These are phyloP conservation scores for Phytophthora sp. DNA, from an alignment of 352 stramenopile species.

Conservation along the genomic window DNA sequence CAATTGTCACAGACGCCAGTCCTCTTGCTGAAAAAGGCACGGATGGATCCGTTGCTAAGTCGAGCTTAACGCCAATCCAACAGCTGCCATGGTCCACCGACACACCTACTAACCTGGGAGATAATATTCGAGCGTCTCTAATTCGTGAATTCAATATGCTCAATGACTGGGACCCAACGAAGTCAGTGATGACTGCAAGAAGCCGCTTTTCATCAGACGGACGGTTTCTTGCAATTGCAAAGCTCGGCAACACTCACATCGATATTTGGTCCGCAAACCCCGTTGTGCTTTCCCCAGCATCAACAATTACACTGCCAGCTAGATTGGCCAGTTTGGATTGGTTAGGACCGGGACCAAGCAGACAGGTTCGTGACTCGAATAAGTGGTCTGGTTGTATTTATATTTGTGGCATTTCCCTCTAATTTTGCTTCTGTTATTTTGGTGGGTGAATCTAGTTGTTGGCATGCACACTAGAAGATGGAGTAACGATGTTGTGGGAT, in stretches of 20 bases:
- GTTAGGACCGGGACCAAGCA: conserved; percentile 34
- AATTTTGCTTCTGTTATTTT: not conserved
- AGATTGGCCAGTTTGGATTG: conserved; percentile 35
- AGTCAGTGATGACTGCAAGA: conserved; percentile 37
- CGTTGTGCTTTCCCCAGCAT: conserved; percentile 19
- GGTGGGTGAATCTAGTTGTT: conserved; percentile 27
- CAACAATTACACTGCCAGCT: conserved; percentile 36
- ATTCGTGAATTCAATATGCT: conserved; percentile 49
- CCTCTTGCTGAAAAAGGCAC: not conserved
- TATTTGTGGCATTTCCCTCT: not conserved
- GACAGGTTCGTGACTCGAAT: conserved; percentile 43
- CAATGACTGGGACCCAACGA: conserved; percentile 40
- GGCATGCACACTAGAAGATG: conserved; percentile 37
- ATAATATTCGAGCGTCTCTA: conserved; percentile 23
- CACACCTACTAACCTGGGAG: not conserved
- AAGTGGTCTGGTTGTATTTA: too few relatives aligned
- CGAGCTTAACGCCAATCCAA: conserved; percentile 9
- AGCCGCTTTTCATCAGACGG: conserved; percentile 46
- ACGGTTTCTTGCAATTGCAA: conserved; percentile 43
- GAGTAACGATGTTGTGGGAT: conserved; percentile 36
- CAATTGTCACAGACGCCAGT: conserved; percentile 4
- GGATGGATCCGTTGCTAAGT: conserved; percentile 5
- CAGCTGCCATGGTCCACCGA: conserved; percentile 16
- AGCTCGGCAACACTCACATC: conserved; percentile 42
- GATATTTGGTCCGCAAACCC: conserved; percentile 54